Percentiles rank a stretch among this genome's conserved stretches.
phyloP scores from a whole-genome alignment of 345 rosid genomes.

The Camelina laxa region DNA sequence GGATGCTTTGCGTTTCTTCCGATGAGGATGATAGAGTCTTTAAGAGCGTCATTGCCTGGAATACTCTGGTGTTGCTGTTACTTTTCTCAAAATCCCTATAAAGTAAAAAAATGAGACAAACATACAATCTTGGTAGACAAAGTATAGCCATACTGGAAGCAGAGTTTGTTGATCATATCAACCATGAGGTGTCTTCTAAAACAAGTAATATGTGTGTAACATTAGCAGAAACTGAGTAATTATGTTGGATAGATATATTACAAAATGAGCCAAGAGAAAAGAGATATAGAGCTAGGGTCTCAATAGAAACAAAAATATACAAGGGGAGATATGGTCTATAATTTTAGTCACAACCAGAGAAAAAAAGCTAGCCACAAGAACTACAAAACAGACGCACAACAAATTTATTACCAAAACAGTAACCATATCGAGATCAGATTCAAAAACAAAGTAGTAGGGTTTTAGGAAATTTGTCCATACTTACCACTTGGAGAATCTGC shows the following conservation, averaged over 20 bases:
- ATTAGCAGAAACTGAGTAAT: no score
- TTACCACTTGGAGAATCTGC: background rate
- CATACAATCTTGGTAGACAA: no score
- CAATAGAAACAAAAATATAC: no score
- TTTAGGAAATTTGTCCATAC: background rate
- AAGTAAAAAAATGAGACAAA: background rate
- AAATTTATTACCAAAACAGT: background rate
- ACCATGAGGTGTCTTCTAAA: background rate
- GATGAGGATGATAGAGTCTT: background rate
- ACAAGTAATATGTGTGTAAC: background rate
- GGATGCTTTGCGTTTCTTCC: no score
- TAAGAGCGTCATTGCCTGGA: background rate
- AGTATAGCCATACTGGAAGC: no score
- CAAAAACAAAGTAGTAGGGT: background rate
- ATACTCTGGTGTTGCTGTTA: background rate
- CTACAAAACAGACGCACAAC: background rate
- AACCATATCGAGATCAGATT: background rate
- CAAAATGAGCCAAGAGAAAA: no score
- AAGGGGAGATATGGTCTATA: no score
- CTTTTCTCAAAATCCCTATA: background rate
- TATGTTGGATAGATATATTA: no score
- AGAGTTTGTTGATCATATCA: no score
- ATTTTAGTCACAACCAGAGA: background rate
- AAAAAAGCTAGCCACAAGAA: background rate
- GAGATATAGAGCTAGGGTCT: no score